Conservation (phyloP, 805 yeast species). For the Ogataea henricii region DNA sequence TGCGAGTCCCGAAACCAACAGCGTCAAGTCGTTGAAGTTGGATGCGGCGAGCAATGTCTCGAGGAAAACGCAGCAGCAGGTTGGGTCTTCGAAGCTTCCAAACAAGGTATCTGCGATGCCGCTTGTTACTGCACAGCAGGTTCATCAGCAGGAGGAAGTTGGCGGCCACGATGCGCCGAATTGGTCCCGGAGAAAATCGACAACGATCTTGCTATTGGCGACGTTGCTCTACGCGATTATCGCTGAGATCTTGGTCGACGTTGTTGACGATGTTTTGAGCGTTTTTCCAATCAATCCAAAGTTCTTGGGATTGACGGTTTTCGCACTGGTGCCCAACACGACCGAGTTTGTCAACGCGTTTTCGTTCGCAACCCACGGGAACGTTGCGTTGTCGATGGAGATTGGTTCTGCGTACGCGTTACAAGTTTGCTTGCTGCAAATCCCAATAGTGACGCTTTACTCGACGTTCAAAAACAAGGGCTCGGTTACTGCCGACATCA, state of each 20-base stretch:
- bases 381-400: slow-evolving; percentile 95
- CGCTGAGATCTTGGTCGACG: slow-evolving; percentile 91
- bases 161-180: slow-evolving; percentile 96
- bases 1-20: slow-evolving; percentile 20
- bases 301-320: slow-evolving; percentile 88
- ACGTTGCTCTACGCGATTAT: slow-evolving; percentile 87
- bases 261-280: slow-evolving; percentile 83
- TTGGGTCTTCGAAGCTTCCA: not conserved
- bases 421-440: slow-evolving; percentile 91
- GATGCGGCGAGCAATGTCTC: slow-evolving; percentile 14
- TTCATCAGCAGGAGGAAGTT: slow-evolving; percentile 24
- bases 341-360: slow-evolving; percentile 97
- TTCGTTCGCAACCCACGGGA: slow-evolving; percentile 94
- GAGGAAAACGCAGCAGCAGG: slow-evolving; percentile 10
- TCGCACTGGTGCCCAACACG: slow-evolving; percentile 95
- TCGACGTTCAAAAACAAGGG: slow-evolving; percentile 52
- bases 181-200: slow-evolving; percentile 87
- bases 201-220: slow-evolving; percentile 78
- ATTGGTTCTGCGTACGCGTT: slow-evolving; percentile 97
- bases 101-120: slow-evolving; percentile 1
- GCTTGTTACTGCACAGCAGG: slow-evolving; percentile 2
- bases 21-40: slow-evolving; percentile 29
- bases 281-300: slow-evolving; percentile 86
- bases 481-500: slow-evolving; percentile 34
- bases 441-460: slow-evolving; percentile 84